phyloP scores from a whole-genome alignment of 139 green algal genomes.

The Chlamydomonas incerta region DNA sequence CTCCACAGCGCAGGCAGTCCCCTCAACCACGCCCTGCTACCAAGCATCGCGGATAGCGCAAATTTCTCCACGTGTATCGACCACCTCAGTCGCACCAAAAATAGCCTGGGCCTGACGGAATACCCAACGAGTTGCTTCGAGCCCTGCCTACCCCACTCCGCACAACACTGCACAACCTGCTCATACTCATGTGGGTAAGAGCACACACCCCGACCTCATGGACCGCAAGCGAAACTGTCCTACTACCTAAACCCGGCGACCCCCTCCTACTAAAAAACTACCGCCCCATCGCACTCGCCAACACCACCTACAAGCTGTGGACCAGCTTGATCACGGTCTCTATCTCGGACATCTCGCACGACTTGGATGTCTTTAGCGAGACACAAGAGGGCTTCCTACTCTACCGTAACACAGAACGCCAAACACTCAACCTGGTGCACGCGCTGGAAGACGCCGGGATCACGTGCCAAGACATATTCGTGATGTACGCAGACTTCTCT shows the following conservation, averaged over 20 bases:
- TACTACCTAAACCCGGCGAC: not conserved
- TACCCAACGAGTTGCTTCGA: not conserved
- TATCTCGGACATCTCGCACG: conserved; percentile 1
- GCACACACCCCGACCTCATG: not conserved
- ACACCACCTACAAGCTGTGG: not conserved
- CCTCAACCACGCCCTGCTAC: not conserved
- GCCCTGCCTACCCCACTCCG: not conserved
- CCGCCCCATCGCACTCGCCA: not conserved
- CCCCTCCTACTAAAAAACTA: not conserved
- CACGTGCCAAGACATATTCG: conserved; percentile 28
- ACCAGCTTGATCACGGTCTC: not conserved
- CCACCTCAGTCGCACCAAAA: not conserved
- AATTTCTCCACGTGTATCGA: not conserved
- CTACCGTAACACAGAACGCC: not conserved
- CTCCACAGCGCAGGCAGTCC: not conserved
- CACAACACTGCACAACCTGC: not conserved
- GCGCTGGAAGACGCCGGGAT: conserved; percentile 45
- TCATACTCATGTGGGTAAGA: not conserved
- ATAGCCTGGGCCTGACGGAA: not conserved
- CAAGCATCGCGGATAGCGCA: not conserved
- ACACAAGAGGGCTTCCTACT: conserved; percentile 50
- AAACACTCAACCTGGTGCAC: conserved; percentile 10
- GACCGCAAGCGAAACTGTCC: not conserved
- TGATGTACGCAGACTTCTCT: conserved; percentile 53
- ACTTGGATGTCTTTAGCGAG: not conserved